Percentiles rank a stretch among this genome's conserved stretches.
Evolutionary conservation across 2,329 filamentous ascomycete genomes (phyloP).

Genomic region (Sclerotiophoma versabilis): DNA sequence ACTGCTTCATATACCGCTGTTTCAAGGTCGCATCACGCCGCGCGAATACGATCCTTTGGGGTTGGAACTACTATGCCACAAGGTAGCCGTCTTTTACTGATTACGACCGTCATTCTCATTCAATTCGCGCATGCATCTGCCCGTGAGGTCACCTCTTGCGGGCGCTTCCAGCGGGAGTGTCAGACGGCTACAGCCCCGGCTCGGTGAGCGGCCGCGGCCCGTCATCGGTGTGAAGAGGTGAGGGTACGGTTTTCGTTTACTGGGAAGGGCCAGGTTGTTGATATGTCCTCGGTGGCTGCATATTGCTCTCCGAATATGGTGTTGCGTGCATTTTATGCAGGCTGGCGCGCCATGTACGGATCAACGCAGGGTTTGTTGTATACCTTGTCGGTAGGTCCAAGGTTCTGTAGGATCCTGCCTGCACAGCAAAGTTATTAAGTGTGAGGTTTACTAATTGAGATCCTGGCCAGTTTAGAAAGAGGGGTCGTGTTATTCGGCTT

Average conservation of each 20-base stretch:
- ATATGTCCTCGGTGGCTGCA: constrained; percentile 1
- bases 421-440: not conserved
- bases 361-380: constrained; percentile 4
- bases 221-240: constrained; percentile 19
- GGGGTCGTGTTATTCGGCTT: not conserved
- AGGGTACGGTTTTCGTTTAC: not conserved
- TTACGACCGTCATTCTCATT: not conserved
- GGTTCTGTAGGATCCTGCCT: not conserved
- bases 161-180: constrained; percentile 21
- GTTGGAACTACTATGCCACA: not conserved
- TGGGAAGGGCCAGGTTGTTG: constrained; percentile 7
- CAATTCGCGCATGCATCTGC: not conserved
- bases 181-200: constrained; percentile 18
- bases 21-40: not conserved
- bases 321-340: constrained; percentile 16
- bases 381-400: constrained; percentile 1
- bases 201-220: constrained; percentile 27
- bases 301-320: constrained; percentile 12
- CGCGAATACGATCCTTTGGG: not conserved
- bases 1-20: not conserved
- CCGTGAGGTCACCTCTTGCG: not conserved
- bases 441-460: not conserved
- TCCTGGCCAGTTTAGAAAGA: not conserved
- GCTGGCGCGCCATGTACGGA: constrained; percentile 4
- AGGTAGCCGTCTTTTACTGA: not conserved